These are phyloP conservation scores for Arctium minus DNA, from an alignment of 129 eudicot genomes.

Conservation along the genomic window DNA sequence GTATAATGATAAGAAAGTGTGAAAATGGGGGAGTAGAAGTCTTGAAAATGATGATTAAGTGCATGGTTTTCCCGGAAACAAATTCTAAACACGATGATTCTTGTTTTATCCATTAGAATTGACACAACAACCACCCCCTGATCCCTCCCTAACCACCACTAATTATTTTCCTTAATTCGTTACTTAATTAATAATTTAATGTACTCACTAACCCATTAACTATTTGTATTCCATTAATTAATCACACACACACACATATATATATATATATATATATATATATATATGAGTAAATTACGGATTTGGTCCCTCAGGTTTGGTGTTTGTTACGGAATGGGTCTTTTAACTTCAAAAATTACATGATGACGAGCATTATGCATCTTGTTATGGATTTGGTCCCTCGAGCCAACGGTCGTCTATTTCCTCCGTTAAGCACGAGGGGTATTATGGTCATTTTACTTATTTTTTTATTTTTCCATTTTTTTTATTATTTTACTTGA, in stretches of 20 bases:
- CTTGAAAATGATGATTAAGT: conserved; percentile 5
- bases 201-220: conserved; percentile 3
- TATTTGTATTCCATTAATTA: neutral
- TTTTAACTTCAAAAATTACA: too few species aligned
- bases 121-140: conserved; percentile 15
- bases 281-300: too few species aligned
- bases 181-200: neutral
- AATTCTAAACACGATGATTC: conserved; percentile 10
- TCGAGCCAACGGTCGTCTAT: too few species aligned
- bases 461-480: too few species aligned
- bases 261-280: too few species aligned
- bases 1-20: neutral
- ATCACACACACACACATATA: neutral
- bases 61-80: conserved; percentile 17
- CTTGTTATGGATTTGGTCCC: too few species aligned
- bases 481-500: too few species aligned
- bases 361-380: too few species aligned
- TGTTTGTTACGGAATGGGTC: too few species aligned
- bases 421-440: too few species aligned
- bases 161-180: neutral
- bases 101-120: conserved; percentile 6
- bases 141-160: conserved; percentile 2
- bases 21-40: neutral
- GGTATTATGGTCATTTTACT: too few species aligned
- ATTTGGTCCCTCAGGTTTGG: too few species aligned